A percentile compares a stretch with the other conserved stretches of the same genome.
These are phyloP conservation scores for Dioszegia aurantiaca DNA, from an alignment of 768 basidiomycete genomes.

Conservation along the genomic window DNA sequence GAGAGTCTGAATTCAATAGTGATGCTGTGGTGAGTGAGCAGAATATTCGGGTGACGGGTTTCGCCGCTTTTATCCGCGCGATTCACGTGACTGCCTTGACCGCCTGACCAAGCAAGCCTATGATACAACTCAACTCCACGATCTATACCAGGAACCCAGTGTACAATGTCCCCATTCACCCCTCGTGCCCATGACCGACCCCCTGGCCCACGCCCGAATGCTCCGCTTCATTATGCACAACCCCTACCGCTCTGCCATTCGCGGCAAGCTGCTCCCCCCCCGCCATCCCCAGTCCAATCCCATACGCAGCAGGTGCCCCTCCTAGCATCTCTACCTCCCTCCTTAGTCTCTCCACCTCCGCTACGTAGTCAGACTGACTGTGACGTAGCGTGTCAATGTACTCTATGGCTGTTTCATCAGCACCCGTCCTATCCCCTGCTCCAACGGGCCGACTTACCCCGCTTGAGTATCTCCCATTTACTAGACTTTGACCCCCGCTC, in stretches of 20 bases:
- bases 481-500: constrained; percentile 93
- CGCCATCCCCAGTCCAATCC: neutral
- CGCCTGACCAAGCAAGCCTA: too few species aligned
- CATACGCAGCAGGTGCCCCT: neutral
- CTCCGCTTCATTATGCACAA: neutral
- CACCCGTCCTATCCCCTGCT: neutral
- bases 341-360: constrained; percentile 6
- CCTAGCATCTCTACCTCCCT: constrained; percentile 5
- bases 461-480: constrained; percentile 98
- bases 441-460: constrained; percentile 61
- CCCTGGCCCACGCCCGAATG: neutral
- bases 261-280: too few species aligned
- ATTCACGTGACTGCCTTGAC: too few species aligned
- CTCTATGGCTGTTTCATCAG: constrained; percentile 65
- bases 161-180: too few species aligned
- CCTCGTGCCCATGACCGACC: too few species aligned
- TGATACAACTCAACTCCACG: too few species aligned
- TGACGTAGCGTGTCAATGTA: constrained; percentile 72
- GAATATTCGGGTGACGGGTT: neutral
- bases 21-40: too few species aligned
- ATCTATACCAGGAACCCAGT: too few species aligned
- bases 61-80: constrained; percentile 1
- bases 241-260: neutral
- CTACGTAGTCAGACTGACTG: neutral
- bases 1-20: neutral